These are phyloP conservation scores for Gossypium longicalyx DNA, from an alignment of 345 rosid genomes.

Conservation along the genomic window DNA sequence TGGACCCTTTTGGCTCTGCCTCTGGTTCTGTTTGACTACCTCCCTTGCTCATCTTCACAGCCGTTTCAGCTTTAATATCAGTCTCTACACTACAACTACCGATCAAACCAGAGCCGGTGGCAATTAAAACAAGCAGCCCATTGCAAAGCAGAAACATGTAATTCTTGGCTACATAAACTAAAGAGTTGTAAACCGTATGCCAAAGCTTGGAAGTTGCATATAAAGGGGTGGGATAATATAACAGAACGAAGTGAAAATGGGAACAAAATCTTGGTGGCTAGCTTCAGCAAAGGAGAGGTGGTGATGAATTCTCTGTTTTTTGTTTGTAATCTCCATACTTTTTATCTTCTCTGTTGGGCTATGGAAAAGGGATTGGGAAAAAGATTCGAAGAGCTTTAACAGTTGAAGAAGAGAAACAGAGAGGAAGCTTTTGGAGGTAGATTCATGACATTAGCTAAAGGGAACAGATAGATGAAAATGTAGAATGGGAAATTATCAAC, in stretches of 20 bases:
- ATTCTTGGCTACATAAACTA: conserved; percentile 37
- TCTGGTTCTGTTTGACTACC: conserved; percentile 17
- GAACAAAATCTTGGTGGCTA: conserved; percentile 27
- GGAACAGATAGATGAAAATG: no score
- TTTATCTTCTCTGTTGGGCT: background rate
- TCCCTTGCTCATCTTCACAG: conserved; percentile 26
- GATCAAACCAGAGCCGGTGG: conserved; percentile 37
- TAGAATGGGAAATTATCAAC: no score
- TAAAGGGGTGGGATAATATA: conserved; percentile 27
- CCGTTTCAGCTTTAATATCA: conserved; percentile 13
- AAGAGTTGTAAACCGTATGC: conserved; percentile 18
- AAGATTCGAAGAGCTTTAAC: no score
- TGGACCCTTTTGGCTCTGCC: background rate
- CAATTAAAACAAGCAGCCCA: conserved; percentile 52
- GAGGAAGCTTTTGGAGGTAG: background rate
- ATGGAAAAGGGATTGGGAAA: background rate
- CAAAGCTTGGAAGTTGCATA: conserved; percentile 22
- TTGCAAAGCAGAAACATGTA: conserved; percentile 66
- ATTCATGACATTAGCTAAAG: background rate
- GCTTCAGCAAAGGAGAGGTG: background rate
- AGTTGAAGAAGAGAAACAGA: background rate
- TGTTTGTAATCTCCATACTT: conserved; percentile 15
- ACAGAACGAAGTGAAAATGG: conserved; percentile 35
- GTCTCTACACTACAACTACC: conserved; percentile 16
- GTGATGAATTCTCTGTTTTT: background rate